Percentiles rank a stretch among this genome's conserved stretches.
Conservation (phyloP, 78 protist species). For the slime mould (Dictyostelium discoideum) region DNA sequence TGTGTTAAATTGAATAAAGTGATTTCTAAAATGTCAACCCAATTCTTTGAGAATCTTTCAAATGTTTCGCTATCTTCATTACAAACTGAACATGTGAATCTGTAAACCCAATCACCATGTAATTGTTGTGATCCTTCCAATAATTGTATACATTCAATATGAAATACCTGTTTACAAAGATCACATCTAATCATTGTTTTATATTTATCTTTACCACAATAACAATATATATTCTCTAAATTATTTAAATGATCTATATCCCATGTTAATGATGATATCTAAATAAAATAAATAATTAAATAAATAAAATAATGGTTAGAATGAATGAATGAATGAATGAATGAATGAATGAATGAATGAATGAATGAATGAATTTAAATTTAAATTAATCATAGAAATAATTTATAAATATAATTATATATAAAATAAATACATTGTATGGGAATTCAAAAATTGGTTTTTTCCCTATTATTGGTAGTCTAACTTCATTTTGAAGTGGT, state of each 20-base stretch:
- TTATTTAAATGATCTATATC: constrained; percentile 43
- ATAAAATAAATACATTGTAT: constrained; percentile 34
- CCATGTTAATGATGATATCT: constrained; percentile 54
- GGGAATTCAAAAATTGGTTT: constrained; percentile 19
- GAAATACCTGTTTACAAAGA: constrained; percentile 54
- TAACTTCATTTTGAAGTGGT: background rate
- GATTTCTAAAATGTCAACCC: constrained; percentile 67
- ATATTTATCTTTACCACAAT: constrained; percentile 58
- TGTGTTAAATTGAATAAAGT: constrained; percentile 24
- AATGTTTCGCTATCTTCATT: constrained; percentile 39
- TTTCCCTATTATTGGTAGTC: background rate
- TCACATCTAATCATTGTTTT: constrained; percentile 55
- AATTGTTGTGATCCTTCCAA: constrained; percentile 55
- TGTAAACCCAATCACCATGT: constrained; percentile 71
- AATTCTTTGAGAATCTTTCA: constrained; percentile 75
- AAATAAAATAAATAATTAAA: background rate
- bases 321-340: no score
- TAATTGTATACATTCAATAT: constrained; percentile 28
- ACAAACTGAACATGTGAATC: constrained; percentile 66
- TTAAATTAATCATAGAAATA: no score
- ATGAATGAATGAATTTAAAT: no score
- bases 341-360: no score
- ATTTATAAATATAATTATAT: no score
- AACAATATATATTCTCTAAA: constrained; percentile 52
- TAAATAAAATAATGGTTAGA: no score